phyloP scores from a whole-genome alignment of 306 rosid genomes.

The Trifolium pratense region DNA sequence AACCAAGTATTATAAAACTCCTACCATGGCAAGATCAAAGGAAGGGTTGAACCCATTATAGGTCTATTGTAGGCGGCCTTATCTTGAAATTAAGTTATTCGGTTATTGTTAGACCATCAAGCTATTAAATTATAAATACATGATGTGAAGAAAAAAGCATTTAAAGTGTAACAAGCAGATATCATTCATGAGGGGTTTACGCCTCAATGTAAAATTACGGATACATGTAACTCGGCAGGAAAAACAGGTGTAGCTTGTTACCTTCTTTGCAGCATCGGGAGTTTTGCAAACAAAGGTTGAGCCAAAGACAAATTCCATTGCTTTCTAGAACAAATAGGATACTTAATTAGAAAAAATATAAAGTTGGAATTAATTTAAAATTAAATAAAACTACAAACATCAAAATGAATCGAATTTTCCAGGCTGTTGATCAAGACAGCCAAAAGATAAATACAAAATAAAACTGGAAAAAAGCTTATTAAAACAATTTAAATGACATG shows the following conservation, averaged over 20 bases:
- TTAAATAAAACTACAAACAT: neutral
- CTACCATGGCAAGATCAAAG: neutral
- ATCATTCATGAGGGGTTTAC: constrained; percentile 25
- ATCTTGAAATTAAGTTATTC: neutral
- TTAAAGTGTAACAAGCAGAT: neutral
- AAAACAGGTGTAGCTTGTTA: constrained; percentile 50
- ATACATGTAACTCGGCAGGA: constrained; percentile 16
- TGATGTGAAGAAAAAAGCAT: constrained; percentile 17
- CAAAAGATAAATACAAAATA: constrained; percentile 18
- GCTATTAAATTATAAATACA: constrained; percentile 23
- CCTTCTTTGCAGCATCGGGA: constrained; percentile 89
- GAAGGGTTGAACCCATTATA: neutral
- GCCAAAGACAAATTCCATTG: constrained; percentile 94
- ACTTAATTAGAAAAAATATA: constrained; percentile 18
- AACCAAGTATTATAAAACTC: neutral
- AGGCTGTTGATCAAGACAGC: neutral
- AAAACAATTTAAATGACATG: constrained; percentile 23
- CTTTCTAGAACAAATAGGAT: constrained; percentile 60
- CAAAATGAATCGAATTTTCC: constrained; percentile 2
- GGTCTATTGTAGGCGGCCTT: constrained; percentile 7
- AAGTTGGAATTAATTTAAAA: constrained; percentile 10
- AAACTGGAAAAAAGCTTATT: constrained; percentile 13
- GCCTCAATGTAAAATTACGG: constrained; percentile 27
- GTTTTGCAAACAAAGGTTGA: constrained; percentile 95
- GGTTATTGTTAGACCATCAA: neutral